These are phyloP conservation scores for Trichoderma gracile DNA, from an alignment of 2,329 filamentous ascomycete genomes.

Conservation along the genomic window DNA sequence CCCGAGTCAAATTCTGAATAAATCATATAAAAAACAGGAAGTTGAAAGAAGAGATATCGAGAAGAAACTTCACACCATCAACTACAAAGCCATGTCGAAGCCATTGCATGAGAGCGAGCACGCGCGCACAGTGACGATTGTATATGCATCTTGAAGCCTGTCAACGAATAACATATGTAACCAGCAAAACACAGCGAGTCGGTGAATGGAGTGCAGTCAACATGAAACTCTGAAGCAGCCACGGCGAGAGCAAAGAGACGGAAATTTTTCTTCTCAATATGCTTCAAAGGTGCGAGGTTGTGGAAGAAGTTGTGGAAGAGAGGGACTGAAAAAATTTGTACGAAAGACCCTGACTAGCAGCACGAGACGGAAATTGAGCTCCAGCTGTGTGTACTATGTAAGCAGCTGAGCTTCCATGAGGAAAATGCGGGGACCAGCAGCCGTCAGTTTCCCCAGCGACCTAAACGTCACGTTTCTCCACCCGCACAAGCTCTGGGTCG, in stretches of 20 bases:
- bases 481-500: not conserved
- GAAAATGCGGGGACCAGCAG: conserved; percentile 18
- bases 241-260: not conserved
- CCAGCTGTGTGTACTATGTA: conserved; percentile 3
- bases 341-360: conserved; percentile 6
- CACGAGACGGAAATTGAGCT: conserved; percentile 20
- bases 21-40: conserved; percentile 30
- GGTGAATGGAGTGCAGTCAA: conserved; percentile 9
- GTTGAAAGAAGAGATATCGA: conserved; percentile 10
- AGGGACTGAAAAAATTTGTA: conserved; percentile 26
- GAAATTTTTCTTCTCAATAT: not conserved
- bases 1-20: conserved; percentile 44
- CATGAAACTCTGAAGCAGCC: not conserved
- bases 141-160: conserved; percentile 12
- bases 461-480: conserved; percentile 32
- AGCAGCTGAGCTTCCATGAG: not conserved
- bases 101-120: conserved; percentile 10
- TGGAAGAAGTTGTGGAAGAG: not conserved
- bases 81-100: conserved; percentile 8
- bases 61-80: conserved; percentile 11
- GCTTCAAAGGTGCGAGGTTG: conserved; percentile 4
- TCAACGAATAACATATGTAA: conserved; percentile 6
- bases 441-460: conserved; percentile 36
- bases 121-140: conserved; percentile 17
- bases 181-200: not conserved